Evolutionary conservation across 1,139 yeast species (phyloP), one percentile per base, ranked within the genome.

Genomic region (Kluyveromyces sp.): DNA sequence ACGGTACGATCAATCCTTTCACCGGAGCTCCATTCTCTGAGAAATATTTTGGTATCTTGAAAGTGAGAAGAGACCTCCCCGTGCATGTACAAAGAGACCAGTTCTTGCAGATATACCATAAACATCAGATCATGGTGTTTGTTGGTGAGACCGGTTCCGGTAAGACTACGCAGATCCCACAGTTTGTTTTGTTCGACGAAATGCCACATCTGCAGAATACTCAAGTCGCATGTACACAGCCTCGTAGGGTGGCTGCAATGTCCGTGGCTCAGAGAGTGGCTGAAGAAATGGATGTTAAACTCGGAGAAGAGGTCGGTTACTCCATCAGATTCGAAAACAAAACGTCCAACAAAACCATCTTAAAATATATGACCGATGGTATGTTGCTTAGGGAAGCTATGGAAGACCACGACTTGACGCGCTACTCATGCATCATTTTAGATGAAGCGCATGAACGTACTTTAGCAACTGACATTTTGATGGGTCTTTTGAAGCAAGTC

Each of bases 401-500:
- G 97, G 94, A 84, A 51, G 98, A 92, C 64, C 96, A 88, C 54
- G 76, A 81, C 49, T 72, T 92, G 60, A 69, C 70, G 6, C 73
- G 83, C 49, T 92, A 92, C 65, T 83, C 95, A 18, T 89, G 96
- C 60, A 84, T 92, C 49, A 88, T 92, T 54, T 71, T 92, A 49
- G 98, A 92, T 74, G 98, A 92, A 70, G 98, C 98, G 44, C 98
- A 92, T 71, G 98, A 92, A 68, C 81, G 98, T 63, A 92, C 98
- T 0, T 72, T 92, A 56, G 89, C 97, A 22, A 92, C 98, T 0
- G 98, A 92, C 76, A 92, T 92, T 47, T 71, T 92, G 55, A 89
- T 92, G 97, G 98, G 98, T 44, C 70, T 92, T 52, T 68, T 92
- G 57, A 92, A 92, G 64, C 86, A 87, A 60, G 82, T 92, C 40